Evolutionary conservation across 192 early-diverging fungal species (phyloP).

Genomic region (Entomortierella lignicola): DNA sequence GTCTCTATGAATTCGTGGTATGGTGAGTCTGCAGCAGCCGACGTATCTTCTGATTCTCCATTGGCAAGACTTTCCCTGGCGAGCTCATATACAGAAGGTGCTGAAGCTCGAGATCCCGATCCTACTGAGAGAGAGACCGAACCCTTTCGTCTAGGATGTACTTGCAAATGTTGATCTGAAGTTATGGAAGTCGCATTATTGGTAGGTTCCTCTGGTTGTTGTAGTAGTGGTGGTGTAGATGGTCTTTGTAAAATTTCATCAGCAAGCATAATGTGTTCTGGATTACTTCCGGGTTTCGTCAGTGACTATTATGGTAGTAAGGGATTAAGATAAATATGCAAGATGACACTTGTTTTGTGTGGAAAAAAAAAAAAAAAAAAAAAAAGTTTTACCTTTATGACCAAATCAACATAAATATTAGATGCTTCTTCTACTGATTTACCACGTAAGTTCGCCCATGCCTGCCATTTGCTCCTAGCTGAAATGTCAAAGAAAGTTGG

Average conservation of each 20-base stretch:
- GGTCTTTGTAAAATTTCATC: constrained; percentile 48
- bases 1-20: constrained; percentile 40
- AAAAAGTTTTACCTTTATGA: constrained; percentile 27
- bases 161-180: background rate
- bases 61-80: constrained; percentile 25
- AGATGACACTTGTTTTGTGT: background rate
- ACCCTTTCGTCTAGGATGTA: constrained; percentile 7
- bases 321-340: background rate
- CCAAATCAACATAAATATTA: constrained; percentile 36
- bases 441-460: constrained; percentile 52
- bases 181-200: background rate
- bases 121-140: constrained; percentile 28
- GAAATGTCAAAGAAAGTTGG: constrained; percentile 47
- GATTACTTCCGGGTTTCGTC: constrained; percentile 36
- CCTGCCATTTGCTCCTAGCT: constrained; percentile 52
- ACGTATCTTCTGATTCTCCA: background rate
- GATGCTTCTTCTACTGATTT: constrained; percentile 26
- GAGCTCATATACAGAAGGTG: constrained; percentile 46
- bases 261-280: constrained; percentile 26
- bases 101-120: constrained; percentile 29
- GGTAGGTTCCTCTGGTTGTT: background rate
- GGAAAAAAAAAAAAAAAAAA: background rate
- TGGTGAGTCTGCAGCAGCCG: background rate
- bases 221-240: constrained; percentile 14
- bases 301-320: constrained; percentile 9